Evolutionary conservation across 2,329 filamentous ascomycete genomes (phyloP).

Genomic region (Tolypocladium amazonense): DNA sequence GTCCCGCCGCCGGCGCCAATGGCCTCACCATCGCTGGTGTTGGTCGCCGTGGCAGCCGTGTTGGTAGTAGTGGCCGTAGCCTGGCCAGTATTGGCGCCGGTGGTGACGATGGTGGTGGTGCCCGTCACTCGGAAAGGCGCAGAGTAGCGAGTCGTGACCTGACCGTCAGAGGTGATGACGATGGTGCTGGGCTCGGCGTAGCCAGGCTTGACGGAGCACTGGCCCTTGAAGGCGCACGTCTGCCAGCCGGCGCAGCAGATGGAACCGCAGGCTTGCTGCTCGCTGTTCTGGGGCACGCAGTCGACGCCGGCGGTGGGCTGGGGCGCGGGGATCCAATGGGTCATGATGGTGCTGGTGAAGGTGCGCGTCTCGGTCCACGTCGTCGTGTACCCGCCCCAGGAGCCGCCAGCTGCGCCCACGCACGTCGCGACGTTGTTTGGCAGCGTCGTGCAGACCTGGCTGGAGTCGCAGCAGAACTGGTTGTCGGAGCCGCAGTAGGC

Average conservation of each 20-base stretch:
- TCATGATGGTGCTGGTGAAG: conserved; percentile 48
- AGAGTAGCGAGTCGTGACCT: conserved; percentile 44
- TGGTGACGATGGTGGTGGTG: conserved; percentile 42
- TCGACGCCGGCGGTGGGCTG: conserved; percentile 30
- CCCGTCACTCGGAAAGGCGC: conserved; percentile 41
- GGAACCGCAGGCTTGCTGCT: conserved; percentile 52
- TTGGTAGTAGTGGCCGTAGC: conserved; percentile 37
- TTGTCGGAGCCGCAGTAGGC: conserved; percentile 43
- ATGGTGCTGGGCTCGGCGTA: conserved; percentile 31
- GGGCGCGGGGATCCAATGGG: conserved; percentile 34
- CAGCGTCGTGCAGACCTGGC: conserved; percentile 40
- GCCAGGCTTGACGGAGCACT: conserved; percentile 46
- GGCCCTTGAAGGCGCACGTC: conserved; percentile 49
- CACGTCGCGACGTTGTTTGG: conserved; percentile 39
- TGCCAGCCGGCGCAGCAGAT: conserved; percentile 64
- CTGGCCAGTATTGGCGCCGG: conserved; percentile 36
- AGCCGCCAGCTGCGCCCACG: conserved; percentile 21
- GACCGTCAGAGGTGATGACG: conserved; percentile 32
- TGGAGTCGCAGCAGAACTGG: conserved; percentile 42
- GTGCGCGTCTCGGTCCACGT: conserved; percentile 53
- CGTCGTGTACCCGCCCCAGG: conserved; percentile 34
- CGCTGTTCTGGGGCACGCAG: conserved; percentile 40
- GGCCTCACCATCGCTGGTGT: conserved; percentile 31
- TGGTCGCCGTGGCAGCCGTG: conserved; percentile 37
- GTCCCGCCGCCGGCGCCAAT: conserved; percentile 26